Base-by-base conservation (phyloP, 805 yeast species). In the Starmerella etchellsii region DNA sequence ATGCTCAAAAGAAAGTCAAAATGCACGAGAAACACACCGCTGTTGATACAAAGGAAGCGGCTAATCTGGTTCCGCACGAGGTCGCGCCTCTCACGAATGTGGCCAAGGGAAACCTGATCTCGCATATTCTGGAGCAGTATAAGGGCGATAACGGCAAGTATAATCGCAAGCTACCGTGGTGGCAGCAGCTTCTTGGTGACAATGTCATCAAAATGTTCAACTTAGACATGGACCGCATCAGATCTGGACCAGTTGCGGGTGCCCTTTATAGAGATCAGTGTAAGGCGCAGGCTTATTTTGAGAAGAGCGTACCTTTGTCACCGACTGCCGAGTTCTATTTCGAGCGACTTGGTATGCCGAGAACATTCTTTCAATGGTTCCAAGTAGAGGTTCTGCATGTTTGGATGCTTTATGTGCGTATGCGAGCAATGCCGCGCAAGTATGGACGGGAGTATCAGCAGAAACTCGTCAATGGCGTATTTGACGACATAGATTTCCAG, bases 241-340 rank as follows among this genome's bases (percentile, higher is more conserved):
- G 97, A 56, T 81, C 96, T 0, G 97, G 96, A 22, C 85, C 96
- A 1, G 78, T 88, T 49, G 95, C 95, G 4, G 97, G 96, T 8
- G 79, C 87, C 3, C 69, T 71, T 42, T 91, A 87, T 62, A 81
- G 82, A 55, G 84, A 81, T 37, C 76, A 81, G 60, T 85, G 95
- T 64, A 84, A 84, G 59, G 72, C 67, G 33, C 96, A 85, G 62
- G 95, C 83, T 3, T 53, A 48, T 32, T 57, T 58, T 38, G 55
- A 54, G 45, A 37, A 41, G 31, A 52, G 43, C 24, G 32, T 34
- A 33, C 56, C 60, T 13, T 64, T 81, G 31, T 71, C 81, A 3
- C 75, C 72, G 16, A 71, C 81, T 4, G 95, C 95, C 2, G 66
- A 65, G 40, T 91, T 83, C 57, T 91, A 84, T 68, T 91, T 84